phyloP scores from a whole-genome alignment of 2,329 filamentous ascomycete species.

The Cordyceps militaris region DNA sequence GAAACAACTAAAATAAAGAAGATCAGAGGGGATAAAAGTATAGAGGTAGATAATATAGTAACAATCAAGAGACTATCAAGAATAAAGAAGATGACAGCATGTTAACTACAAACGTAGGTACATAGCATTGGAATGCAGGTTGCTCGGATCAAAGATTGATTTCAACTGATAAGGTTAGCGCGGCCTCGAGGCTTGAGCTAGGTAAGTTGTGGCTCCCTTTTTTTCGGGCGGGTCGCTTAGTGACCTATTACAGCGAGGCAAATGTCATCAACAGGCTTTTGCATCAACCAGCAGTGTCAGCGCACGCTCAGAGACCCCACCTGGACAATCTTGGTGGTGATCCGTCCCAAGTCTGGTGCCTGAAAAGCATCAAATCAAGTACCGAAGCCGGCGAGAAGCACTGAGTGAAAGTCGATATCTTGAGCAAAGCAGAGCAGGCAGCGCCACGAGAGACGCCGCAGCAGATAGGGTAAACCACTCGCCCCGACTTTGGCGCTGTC shows the following conservation, averaged over 20 bases:
- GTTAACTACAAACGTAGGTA: too few relatives aligned
- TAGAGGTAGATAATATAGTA: too few relatives aligned
- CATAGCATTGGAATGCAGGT: too few relatives aligned
- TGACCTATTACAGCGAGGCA: conserved; percentile 18
- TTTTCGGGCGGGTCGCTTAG: neutral
- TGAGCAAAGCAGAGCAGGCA: neutral
- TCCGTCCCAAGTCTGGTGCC: conserved; percentile 8
- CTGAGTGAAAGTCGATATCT: neutral
- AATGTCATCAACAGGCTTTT: conserved; percentile 23
- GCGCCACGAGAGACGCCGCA: neutral
- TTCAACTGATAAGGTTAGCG: conserved; percentile 12
- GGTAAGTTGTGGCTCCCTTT: conserved; percentile 7
- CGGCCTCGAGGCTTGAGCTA: neutral
- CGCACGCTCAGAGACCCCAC: conserved; percentile 4
- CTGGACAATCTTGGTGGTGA: conserved; percentile 8
- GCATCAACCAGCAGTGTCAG: conserved; percentile 6
- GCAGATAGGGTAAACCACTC: neutral
- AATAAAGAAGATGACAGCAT: too few relatives aligned
- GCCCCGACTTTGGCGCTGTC: neutral
- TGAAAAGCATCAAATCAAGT: conserved; percentile 7
- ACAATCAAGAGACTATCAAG: too few relatives aligned
- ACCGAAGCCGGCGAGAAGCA: neutral
- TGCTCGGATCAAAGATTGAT: neutral
- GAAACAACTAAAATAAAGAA: too few relatives aligned
- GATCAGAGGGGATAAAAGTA: too few relatives aligned